Evolutionary conservation across 352 stramenopile species (phyloP), one percentile per base, ranked within the genome.

Genomic region (Paralagenidium karlingii): DNA sequence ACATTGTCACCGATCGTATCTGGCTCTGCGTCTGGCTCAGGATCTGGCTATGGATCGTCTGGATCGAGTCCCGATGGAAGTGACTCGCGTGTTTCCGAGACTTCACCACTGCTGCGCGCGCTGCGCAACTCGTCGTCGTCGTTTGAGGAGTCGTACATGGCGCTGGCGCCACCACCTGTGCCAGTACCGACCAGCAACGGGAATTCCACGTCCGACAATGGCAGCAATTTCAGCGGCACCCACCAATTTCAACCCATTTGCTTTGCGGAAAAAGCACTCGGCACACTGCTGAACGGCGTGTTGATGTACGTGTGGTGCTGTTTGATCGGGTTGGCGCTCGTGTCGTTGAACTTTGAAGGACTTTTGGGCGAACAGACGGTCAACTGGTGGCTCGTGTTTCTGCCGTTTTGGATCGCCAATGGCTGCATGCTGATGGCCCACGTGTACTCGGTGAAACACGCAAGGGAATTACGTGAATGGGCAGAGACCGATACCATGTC

Each of bases 361-460:
- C 51, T 85, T 16, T 38, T 90, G n/a, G 63, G 62, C 40, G 32
- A 56, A 21, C 53, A 49, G 34, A n/a, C n/a, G n/a, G 49, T 82
- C 33, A 85, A 82, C 45, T 90, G 76, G 76, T 90, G 74, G 70
- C 56, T 87, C 33, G 54, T 84, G 13, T 90, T 90, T 39, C 8
- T 65, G 30, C 76, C 76, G 25, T 90, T 90, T 43, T 90, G 76
- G 76, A 45, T 85, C 41, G 76, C 65, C 30, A 90, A 90, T 40
- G 51, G 45, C 1, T 57, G 47, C 18, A 71, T 85, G 20, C 19
- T 84, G 3, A 56, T 63, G 20, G 76, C 73, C 9, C 76, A 90
- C 34, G 40, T 77, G 11, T 40, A 59, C 12, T 86, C 70, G 6
- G 63, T 86, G 11, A 57, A 62, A 18, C 58, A 86, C 43, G 70